Base-by-base conservation (phyloP, 2,329 filamentous ascomycete species). In the Colletotrichum chlorophyti region DNA sequence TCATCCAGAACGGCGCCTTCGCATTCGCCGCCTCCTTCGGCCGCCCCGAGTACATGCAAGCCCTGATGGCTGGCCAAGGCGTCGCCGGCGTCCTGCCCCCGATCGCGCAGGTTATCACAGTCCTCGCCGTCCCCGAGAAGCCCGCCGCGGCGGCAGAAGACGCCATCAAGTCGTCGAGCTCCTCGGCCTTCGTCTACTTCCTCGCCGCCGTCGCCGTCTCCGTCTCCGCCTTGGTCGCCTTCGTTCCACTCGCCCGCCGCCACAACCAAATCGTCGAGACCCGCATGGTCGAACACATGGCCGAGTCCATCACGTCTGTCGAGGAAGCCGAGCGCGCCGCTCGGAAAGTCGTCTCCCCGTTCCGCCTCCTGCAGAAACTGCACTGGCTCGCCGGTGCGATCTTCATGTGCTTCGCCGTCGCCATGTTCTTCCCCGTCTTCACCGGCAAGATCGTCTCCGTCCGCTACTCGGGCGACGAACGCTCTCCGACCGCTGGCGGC, bases 381-480 rank as follows among this genome's bases (percentile, higher is more conserved):
- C 86, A 84, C 67, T 96, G 90, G 85, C 81, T 93, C 12, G 85
- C 91, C 0, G 78, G 81, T n/a, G 85, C 91, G 7, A 85, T 97
- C 12, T 92, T 91, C 66, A 71, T 93, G 63, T 93, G 89, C 69
- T 98, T 98, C 68, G 76, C 83, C 37, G 76, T 94, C 52, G 93
- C 93, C 46, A 98, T 99, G 94, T 87, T 95, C 70, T 98, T 93
- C 78, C 95, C 95, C 1, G 91, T 98, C 60, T 96, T 96, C 74
- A 98, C 95, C 0, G 77, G 82, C 55, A 86, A 89, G 73, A 88
- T 78, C 62, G 66, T 75, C 29, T 83, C 81, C 8, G 76, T 83
- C 3, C 61, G 64, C 35, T 54, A 54, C 27, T 54, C 45, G 0
- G 40, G 37, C 31, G 48, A 54, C 10, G 66, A 68, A 21, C 66